phyloP scores from a whole-genome alignment of 2,329 filamentous ascomycete genomes.

The Sclerotinia spermophila region DNA sequence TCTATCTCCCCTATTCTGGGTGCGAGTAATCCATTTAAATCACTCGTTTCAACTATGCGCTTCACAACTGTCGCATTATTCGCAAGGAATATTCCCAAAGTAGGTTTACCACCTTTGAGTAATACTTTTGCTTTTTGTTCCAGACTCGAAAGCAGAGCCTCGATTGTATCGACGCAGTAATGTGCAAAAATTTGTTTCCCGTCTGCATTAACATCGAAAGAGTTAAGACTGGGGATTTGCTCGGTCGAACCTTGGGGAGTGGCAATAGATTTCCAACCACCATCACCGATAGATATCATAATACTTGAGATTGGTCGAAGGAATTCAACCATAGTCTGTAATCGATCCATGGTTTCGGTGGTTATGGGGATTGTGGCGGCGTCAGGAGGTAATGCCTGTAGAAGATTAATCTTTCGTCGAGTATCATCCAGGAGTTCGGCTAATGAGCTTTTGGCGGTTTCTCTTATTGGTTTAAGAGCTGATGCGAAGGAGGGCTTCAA shows the following conservation, averaged over 20 bases:
- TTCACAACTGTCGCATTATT: constrained; percentile 85
- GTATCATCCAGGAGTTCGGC: constrained; percentile 81
- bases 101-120: constrained; percentile 67
- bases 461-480: constrained; percentile 81
- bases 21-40: constrained; percentile 69
- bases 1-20: constrained; percentile 66
- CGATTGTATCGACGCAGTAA: constrained; percentile 86
- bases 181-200: constrained; percentile 83
- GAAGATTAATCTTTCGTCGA: constrained; percentile 60
- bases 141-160: constrained; percentile 70
- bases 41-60: constrained; percentile 76
- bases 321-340: constrained; percentile 85
- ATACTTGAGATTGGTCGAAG: constrained; percentile 82
- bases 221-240: constrained; percentile 65
- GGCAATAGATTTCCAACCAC: constrained; percentile 70
- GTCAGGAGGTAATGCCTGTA: constrained; percentile 71
- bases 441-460: constrained; percentile 85
- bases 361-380: constrained; percentile 76
- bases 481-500: constrained; percentile 80
- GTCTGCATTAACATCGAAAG: constrained; percentile 85
- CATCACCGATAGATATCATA: constrained; percentile 87
- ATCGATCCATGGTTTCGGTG: constrained; percentile 76
- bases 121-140: constrained; percentile 69
- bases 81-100: constrained; percentile 83
- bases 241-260: constrained; percentile 56